Evolutionary conservation across 495 filamentous ascomycete genomes (phyloP), one percentile per base, ranked within the genome.

Genomic region (Niebla homalea): DNA sequence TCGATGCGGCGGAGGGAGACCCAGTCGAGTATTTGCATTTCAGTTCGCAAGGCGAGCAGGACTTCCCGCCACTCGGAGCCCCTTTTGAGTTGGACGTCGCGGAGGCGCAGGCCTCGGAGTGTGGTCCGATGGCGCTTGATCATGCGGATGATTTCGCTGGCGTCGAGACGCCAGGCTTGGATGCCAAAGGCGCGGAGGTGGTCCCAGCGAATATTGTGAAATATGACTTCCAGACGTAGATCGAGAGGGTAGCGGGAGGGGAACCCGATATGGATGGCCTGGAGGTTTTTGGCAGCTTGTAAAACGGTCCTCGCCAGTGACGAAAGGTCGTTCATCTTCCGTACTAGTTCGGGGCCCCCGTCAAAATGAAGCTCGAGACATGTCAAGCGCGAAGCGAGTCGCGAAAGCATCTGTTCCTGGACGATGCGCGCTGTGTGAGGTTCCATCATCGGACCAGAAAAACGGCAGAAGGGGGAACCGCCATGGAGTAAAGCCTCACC

Each of bases 191-290:
- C 77, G 32, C 75, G 68, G 1, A 85, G 68, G 4, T 72, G 72
- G 41, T 75, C 71, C 77, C 79, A 83, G 16, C 70, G 70, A 2
- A 83, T 65, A 42, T 72, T 57, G 52, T 85, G 80, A 58, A 87
- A 83, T 14, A 87, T 64, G 0, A 69, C 63, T 43, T 83, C 77
- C 0, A 83, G 69, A 22, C 63, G 59, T 15, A 83, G 59, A 47
- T 70, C 67, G 2, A 87, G 58, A 4, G 83, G 80, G 5, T 65
- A 52, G 38, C 74, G 69, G 19, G 72, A 66, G 4, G 74, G 75
- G 52, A 84, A 86, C 5, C 80, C 79, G 16, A 87, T 68, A 52
- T 84, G 80, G 25, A 87, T 69, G n/a, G 76, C 67, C 48, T 75
- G 70, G 43, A 87, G 71, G 39, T 78, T 77, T 40, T 64, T 70